Percentiles rank a stretch among this genome's conserved stretches.
Evolutionary conservation across 768 basidiomycete genomes (phyloP).

Genomic region (Clathrus columnatus): DNA sequence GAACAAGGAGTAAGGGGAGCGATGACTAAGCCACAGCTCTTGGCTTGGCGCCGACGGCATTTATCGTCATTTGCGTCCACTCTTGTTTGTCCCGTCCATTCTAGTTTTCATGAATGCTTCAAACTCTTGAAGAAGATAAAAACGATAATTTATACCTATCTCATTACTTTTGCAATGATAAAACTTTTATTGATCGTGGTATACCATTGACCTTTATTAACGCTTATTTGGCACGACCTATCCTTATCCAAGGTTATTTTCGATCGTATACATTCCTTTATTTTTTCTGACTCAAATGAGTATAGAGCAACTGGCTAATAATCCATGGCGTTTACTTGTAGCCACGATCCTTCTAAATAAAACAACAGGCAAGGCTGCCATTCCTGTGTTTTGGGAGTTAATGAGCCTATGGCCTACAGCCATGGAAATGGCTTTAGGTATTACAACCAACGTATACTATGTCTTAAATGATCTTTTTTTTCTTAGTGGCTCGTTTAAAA

Average conservation of each 20-base stretch:
- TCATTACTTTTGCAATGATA: no score
- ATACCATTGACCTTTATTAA: neutral
- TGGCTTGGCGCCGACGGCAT: no score
- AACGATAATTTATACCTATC: no score
- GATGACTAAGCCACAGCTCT: no score
- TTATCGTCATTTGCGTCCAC: no score
- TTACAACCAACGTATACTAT: no score
- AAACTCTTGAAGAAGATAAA: no score
- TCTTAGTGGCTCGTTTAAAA: neutral
- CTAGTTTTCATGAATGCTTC: no score
- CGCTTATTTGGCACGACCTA: neutral
- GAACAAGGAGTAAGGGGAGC: no score
- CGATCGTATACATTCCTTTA: neutral
- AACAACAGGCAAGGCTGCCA: slow-evolving; percentile 52
- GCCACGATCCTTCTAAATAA: slow-evolving; percentile 64
- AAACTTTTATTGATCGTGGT: no score
- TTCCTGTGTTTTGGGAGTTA: slow-evolving; percentile 57
- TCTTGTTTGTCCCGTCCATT: no score
- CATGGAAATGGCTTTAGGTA: slow-evolving; percentile 46
- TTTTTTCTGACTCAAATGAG: neutral
- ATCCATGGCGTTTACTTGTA: slow-evolving; percentile 65
- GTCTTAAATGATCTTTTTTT: neutral
- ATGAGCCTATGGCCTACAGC: slow-evolving; percentile 52
- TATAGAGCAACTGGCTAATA: slow-evolving; percentile 40
- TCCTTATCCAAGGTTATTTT: neutral